A percentile compares a stretch with the other conserved stretches of the same genome.
Conservation (phyloP, 768 basidiomycete species). For the Leccinellum luteum region DNA sequence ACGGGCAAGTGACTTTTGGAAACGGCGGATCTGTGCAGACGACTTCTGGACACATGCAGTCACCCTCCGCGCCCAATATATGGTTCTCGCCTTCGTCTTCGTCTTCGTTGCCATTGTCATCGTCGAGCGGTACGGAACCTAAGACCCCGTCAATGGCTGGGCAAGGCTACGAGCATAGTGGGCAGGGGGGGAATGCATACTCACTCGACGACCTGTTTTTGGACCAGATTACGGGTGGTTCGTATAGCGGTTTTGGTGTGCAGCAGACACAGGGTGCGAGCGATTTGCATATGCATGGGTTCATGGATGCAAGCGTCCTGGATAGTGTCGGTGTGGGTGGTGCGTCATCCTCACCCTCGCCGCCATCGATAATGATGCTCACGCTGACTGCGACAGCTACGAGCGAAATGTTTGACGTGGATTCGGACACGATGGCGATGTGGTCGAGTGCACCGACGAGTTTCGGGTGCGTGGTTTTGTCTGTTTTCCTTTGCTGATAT, state of each 20-base stretch:
- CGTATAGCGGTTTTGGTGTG: constrained; percentile 5
- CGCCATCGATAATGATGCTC: neutral
- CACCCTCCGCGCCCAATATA: constrained; percentile 5
- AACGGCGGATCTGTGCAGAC: neutral
- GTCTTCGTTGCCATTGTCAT: neutral
- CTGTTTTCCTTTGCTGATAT: neutral
- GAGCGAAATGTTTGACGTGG: constrained; percentile 26
- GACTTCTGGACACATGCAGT: constrained; percentile 1
- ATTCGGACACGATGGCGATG: constrained; percentile 54
- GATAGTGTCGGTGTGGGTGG: neutral
- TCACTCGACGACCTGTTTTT: constrained; percentile 24
- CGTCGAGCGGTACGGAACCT: neutral
- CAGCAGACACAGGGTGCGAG: neutral
- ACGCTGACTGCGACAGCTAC: neutral
- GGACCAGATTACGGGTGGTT: constrained; percentile 10
- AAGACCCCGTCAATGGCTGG: neutral
- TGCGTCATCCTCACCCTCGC: neutral
- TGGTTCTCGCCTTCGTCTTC: constrained; percentile 20
- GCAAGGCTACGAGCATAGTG: constrained; percentile 1
- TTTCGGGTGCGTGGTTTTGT: constrained; percentile 47
- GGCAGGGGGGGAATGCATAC: constrained; percentile 7
- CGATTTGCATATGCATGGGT: constrained; percentile 12
- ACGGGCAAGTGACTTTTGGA: constrained; percentile 28
- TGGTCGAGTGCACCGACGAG: constrained; percentile 61
- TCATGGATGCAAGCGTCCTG: constrained; percentile 7